A percentile compares a stretch with the other conserved stretches of the same genome.
Evolutionary conservation across 2,329 filamentous ascomycete species (phyloP).

Genomic region (Neofusicoccum kwambonambiense): DNA sequence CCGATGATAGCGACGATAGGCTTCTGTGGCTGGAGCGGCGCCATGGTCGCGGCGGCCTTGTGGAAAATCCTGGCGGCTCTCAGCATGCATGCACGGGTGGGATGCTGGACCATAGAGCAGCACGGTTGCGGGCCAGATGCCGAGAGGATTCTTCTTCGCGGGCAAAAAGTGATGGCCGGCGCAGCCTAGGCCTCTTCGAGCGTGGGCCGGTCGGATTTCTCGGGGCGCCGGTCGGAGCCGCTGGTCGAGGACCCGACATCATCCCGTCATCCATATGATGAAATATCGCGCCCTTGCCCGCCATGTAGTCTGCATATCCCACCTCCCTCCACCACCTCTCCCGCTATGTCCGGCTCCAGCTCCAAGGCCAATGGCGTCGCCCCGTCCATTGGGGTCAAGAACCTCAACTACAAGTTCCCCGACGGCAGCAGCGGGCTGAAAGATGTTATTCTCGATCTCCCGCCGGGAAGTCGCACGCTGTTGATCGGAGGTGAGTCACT

Average conservation of each 20-base stretch:
- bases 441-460: conserved; percentile 72
- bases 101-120: not conserved
- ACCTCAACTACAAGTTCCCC: conserved; percentile 85
- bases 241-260: not conserved
- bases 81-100: not conserved
- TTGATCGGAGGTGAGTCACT: conserved; percentile 71
- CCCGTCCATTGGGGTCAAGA: conserved; percentile 61
- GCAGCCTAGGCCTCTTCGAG: not conserved
- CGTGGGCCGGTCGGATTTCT: not conserved
- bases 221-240: not conserved
- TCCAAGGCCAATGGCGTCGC: conserved; percentile 1
- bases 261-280: not conserved
- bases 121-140: not conserved
- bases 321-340: not conserved
- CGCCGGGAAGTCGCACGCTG: conserved; percentile 79
- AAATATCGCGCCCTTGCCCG: not conserved
- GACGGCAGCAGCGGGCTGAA: conserved; percentile 78
- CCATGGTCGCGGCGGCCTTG: conserved; percentile 6
- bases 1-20: conserved; percentile 81
- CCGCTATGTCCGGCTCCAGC: conserved; percentile 7
- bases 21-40: conserved; percentile 23
- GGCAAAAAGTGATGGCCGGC: not conserved
- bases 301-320: not conserved
- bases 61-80: not conserved
- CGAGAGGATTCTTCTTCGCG: not conserved